Evolutionary conservation across 2,329 filamentous ascomycete species (phyloP).

Genomic region (Mollisia scopiformis): DNA sequence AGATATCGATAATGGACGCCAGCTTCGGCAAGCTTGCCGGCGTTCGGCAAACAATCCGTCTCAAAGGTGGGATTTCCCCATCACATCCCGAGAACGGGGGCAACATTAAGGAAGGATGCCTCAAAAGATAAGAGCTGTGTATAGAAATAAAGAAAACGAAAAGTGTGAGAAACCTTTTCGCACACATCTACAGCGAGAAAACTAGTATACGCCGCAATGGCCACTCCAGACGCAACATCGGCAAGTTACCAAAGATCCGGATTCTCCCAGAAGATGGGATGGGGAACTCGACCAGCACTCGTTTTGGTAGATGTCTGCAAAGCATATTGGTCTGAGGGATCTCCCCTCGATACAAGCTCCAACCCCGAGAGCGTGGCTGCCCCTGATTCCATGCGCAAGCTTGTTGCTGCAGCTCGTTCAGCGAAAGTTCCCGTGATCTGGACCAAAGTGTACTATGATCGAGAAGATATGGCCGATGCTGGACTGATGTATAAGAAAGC

Average conservation of each 20-base stretch:
- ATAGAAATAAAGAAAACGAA: background rate
- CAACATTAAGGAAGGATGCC: too few relatives aligned
- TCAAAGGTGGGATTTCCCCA: background rate
- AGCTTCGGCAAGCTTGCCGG: background rate
- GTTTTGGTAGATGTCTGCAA: slow-evolving; percentile 51
- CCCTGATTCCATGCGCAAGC: slow-evolving; percentile 42
- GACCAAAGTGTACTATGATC: slow-evolving; percentile 46
- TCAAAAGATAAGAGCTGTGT: background rate
- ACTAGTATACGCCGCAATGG: background rate
- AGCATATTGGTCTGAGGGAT: slow-evolving; percentile 47
- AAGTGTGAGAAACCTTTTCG: too few relatives aligned
- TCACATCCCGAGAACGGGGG: background rate
- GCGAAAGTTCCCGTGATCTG: slow-evolving; percentile 45
- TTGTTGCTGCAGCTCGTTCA: slow-evolving; percentile 45
- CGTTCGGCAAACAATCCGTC: background rate
- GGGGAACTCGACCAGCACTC: slow-evolving; percentile 46
- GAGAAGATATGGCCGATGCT: slow-evolving; percentile 48
- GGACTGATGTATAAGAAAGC: slow-evolving; percentile 47
- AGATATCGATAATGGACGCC: background rate
- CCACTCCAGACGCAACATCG: background rate
- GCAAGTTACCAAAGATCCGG: slow-evolving; percentile 3
- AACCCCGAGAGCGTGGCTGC: slow-evolving; percentile 40
- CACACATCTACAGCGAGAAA: background rate
- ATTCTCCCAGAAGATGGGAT: slow-evolving; percentile 40
- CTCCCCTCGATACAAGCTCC: slow-evolving; percentile 43